Evolutionary conservation across 495 filamentous ascomycete species (phyloP).

Genomic region (Paragyromitra xinjiangensis): DNA sequence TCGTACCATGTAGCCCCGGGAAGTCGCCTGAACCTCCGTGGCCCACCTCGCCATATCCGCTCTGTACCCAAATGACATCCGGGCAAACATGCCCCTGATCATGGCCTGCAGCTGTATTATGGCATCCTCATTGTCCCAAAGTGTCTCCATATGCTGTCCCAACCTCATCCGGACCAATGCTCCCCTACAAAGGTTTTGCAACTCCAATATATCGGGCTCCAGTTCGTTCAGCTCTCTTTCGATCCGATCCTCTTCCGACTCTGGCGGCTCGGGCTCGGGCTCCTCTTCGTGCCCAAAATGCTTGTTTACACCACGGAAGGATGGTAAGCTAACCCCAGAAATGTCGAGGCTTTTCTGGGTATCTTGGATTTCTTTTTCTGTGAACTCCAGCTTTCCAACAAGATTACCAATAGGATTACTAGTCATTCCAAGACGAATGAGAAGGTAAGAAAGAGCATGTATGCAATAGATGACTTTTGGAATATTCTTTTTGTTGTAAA

Average conservation of each 20-base stretch:
- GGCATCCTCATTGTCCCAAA: slow-evolving; percentile 88
- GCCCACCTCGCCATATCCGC: slow-evolving; percentile 56
- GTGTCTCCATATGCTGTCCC: slow-evolving; percentile 80
- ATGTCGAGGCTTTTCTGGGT: slow-evolving; percentile 97
- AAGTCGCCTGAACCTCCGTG: slow-evolving; percentile 56
- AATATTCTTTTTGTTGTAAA: slow-evolving; percentile 99
- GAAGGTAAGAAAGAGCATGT: slow-evolving; percentile 93
- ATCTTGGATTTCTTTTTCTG: slow-evolving; percentile 94
- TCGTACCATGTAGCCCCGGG: slow-evolving; percentile 80
- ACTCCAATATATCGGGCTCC: slow-evolving; percentile 73
- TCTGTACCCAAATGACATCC: slow-evolving; percentile 51
- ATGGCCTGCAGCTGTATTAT: slow-evolving; percentile 83
- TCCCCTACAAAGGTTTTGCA: slow-evolving; percentile 88
- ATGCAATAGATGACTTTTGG: slow-evolving; percentile 99
- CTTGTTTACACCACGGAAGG: slow-evolving; percentile 95
- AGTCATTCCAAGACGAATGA: slow-evolving; percentile 92
- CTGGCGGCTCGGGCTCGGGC: slow-evolving; percentile 75
- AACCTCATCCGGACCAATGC: slow-evolving; percentile 79
- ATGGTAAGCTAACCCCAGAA: slow-evolving; percentile 93
- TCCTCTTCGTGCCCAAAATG: slow-evolving; percentile 86
- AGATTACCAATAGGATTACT: slow-evolving; percentile 98
- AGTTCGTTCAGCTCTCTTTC: slow-evolving; percentile 82
- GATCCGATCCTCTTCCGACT: slow-evolving; percentile 89
- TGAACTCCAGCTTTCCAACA: slow-evolving; percentile 95
- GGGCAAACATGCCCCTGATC: slow-evolving; percentile 78